A percentile compares a stretch with the other conserved stretches of the same genome.
Evolutionary conservation across 352 stramenopile species (phyloP).

Genomic region (Phytophthora pini): DNA sequence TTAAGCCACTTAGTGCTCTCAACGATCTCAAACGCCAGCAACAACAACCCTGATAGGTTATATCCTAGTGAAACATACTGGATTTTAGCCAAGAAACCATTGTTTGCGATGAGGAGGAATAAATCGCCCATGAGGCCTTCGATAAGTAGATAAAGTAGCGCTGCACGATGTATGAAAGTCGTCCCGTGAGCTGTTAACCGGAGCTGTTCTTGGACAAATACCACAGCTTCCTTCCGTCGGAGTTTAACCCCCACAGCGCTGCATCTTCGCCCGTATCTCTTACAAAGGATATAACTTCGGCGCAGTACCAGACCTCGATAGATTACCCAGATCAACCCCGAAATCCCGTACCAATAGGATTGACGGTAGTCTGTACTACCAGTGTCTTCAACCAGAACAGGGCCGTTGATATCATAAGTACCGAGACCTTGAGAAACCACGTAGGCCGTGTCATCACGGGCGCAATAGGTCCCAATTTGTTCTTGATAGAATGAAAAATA

Average conservation of each 20-base stretch:
- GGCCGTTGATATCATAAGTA: conserved; percentile 25
- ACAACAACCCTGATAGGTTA: conserved; percentile 32
- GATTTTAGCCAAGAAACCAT: conserved; percentile 24
- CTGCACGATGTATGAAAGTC: conserved; percentile 22
- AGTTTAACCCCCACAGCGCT: conserved; percentile 10
- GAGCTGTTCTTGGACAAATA: conserved; percentile 35
- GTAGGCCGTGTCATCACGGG: conserved; percentile 19
- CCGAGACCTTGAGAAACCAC: conserved; percentile 9
- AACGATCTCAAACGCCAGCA: conserved; percentile 36
- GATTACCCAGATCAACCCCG: conserved; percentile 16
- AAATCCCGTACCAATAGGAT: conserved; percentile 27
- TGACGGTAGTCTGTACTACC: conserved; percentile 13
- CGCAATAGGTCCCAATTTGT: conserved; percentile 25
- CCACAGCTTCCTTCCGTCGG: conserved; percentile 15
- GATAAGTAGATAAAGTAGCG: conserved; percentile 31
- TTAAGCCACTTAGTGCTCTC: conserved; percentile 21
- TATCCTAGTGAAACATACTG: conserved; percentile 35
- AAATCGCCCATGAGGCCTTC: conserved; percentile 40
- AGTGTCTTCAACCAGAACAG: conserved; percentile 6
- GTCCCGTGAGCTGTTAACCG: conserved; percentile 17
- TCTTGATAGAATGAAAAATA: conserved; percentile 30
- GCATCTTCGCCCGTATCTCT: conserved; percentile 18
- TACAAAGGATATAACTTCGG: conserved; percentile 25
- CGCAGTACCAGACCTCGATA: conserved; percentile 31
- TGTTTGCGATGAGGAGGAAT: conserved; percentile 37